Base-by-base conservation (phyloP, 139 green algal species). In the Choricystis sp. region DNA sequence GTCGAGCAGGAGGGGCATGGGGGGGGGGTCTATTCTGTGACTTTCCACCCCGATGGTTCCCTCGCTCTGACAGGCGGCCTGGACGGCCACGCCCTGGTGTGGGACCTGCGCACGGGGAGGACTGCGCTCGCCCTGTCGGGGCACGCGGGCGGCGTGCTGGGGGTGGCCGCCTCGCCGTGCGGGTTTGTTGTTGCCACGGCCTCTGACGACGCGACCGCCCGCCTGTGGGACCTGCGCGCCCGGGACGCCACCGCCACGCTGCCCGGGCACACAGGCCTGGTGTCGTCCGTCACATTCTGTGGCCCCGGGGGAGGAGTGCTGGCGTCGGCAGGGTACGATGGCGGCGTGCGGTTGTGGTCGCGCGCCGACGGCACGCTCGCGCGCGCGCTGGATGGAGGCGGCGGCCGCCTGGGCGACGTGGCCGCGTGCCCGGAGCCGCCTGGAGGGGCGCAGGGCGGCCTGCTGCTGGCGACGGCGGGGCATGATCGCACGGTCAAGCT, bases 1-100 rank as follows among this genome's bases (percentile, higher is more conserved):
- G 70, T 95, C 62, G 88, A 97, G 76, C 92, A 99, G 78, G 93
- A 99, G 73, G 93, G 93, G 5, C 92, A 98, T 84, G 86, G 72
- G 61, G 66, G 91, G 23, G 59, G 76, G 16, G 91, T 98, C 49
- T 99, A 99, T 68, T 63, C 76, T 0, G 71, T 98, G 31, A 83
- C 81, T 0, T 98, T 97, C 73, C 89, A 98, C 61, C 68, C 63
- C 1, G 89, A 97, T 31, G 89, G 89, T 26, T 79, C 80, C 1
- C 74, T 96, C 27, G 84, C 73, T 22, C 82, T 67, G 3, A 87
- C 79, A 1, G 83, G 70, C 1, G 89, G 89, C 26, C 67, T 96
- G 27, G 90, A 96, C 61, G 83, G 82, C 4, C 72, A 85, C 49
- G 86, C 70, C 0, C 79, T 86, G 5, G 59, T 98, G 3, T 98